phyloP scores from a whole-genome alignment of 2,329 filamentous ascomycete genomes.

The Talaromyces islandicus region DNA sequence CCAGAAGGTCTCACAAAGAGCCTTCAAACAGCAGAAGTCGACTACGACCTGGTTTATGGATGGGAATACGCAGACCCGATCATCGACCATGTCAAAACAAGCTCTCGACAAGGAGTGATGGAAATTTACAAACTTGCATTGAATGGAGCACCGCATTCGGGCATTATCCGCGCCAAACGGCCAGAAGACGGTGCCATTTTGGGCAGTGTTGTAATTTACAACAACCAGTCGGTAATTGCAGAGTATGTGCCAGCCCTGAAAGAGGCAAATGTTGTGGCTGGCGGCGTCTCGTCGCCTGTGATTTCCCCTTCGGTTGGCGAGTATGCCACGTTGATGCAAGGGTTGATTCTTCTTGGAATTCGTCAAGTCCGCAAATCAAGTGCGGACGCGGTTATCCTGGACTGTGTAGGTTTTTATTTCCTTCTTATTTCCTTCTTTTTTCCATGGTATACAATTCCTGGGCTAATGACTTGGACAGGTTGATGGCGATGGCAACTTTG shows the following conservation, averaged over 20 bases:
- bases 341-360: slow-evolving; percentile 72
- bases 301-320: slow-evolving; percentile 63
- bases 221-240: slow-evolving; percentile 60
- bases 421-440: background rate
- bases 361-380: slow-evolving; percentile 76
- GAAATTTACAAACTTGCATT: slow-evolving; percentile 76
- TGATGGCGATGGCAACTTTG: slow-evolving; percentile 64
- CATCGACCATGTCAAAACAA: slow-evolving; percentile 66
- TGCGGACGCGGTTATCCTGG: slow-evolving; percentile 65
- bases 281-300: slow-evolving; percentile 74
- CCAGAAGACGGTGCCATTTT: slow-evolving; percentile 62
- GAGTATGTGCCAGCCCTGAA: slow-evolving; percentile 63
- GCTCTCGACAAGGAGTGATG: slow-evolving; percentile 68
- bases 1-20: slow-evolving; percentile 71
- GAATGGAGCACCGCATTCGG: slow-evolving; percentile 64
- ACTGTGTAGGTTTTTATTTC: slow-evolving; percentile 62
- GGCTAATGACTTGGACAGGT: slow-evolving; percentile 43
- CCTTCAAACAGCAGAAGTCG: slow-evolving; percentile 65
- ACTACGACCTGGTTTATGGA: slow-evolving; percentile 78
- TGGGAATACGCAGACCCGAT: slow-evolving; percentile 69
- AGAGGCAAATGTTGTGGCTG: slow-evolving; percentile 48
- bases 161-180: slow-evolving; percentile 76
- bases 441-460: background rate
- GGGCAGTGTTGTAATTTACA: slow-evolving; percentile 75
- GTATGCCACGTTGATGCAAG: slow-evolving; percentile 69